A percentile compares a stretch with the other conserved stretches of the same genome.
phyloP scores from a whole-genome alignment of 371 early-diverging fungal species.

The Mortierella sp. region DNA sequence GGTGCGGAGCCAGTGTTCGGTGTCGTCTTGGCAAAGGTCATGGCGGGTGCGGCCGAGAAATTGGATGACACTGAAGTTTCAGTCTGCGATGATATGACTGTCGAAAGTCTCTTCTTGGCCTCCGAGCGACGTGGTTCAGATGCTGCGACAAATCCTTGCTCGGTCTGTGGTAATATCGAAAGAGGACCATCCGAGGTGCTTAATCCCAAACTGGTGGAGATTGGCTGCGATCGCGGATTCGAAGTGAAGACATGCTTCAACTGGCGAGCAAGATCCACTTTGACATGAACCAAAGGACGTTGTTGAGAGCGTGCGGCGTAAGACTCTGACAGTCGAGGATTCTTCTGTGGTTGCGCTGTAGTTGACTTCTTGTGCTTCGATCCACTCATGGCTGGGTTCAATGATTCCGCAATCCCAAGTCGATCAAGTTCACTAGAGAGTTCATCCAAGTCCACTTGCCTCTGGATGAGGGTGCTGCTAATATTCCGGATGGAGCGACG shows the following conservation, averaged over 20 bases:
- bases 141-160: conserved; percentile 20
- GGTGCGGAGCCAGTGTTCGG: not conserved
- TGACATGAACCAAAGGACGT: conserved; percentile 13
- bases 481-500: conserved; percentile 50
- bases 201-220: conserved; percentile 10
- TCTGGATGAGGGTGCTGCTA: conserved; percentile 27
- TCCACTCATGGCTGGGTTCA: not conserved
- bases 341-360: not conserved
- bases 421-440: conserved; percentile 32
- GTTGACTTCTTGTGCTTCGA: not conserved
- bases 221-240: conserved; percentile 10
- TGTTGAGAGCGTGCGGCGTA: not conserved
- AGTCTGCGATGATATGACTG: conserved; percentile 16
- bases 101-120: conserved; percentile 39
- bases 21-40: not conserved
- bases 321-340: conserved; percentile 5
- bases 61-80: conserved; percentile 9
- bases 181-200: conserved; percentile 6
- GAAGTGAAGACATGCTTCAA: conserved; percentile 25
- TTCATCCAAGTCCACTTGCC: conserved; percentile 37
- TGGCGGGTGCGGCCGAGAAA: not conserved
- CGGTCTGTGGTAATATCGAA: conserved; percentile 19
- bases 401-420: conserved; percentile 18
- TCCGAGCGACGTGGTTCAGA: conserved; percentile 40
- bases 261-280: conserved; percentile 25